Base-by-base conservation (phyloP, 148 eudicot genomes). In the Rhododendron griersonianum region DNA sequence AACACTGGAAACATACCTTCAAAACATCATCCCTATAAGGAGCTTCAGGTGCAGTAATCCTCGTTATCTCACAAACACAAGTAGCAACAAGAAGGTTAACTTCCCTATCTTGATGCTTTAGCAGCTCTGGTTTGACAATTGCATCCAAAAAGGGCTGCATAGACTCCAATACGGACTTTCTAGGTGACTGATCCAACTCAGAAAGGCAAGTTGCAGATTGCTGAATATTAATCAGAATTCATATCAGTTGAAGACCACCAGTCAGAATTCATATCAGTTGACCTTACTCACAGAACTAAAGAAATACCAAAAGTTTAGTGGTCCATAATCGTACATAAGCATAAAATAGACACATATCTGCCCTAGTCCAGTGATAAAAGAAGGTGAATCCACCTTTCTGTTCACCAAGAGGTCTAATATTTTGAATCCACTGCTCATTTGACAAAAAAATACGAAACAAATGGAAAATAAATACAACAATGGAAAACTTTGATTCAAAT, bases 31-130 rank as follows among this genome's bases (percentile, higher is more conserved):
- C 99, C 39, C 92, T 93, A 67, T 97, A 97, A 57, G 99, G 99
- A 50, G 98, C 95, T 83, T 97, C 98, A 77, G 99, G 99, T 82
- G 99, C 99, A 88, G 99, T 97, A 81, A 97, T 95, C 88, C 99
- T 90, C 80, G 98, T 95, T 83, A 95, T 94, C 91, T 97, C 99
- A 89, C 99, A 97, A 78, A 94, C 91, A 86, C 98, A 95, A 25
- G 98, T 90, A 50, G 98, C 99, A 84, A 97, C 93, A 84, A 93
- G 90, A 86, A 97, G 95, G 86, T 92, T 94, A 73, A 95, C 94
- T 85, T 95, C 95, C 87, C 93, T 92, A 83, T 95, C 98, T 83
- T 91, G 98, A 91, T 97, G 99, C 87, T 95, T 94, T 73, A 97
- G 86, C 84, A 94, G 84, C 86, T 94, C 96, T 23, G 98, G 95